phyloP scores from a whole-genome alignment of 345 rosid species.

The Isatis tinctoria region DNA sequence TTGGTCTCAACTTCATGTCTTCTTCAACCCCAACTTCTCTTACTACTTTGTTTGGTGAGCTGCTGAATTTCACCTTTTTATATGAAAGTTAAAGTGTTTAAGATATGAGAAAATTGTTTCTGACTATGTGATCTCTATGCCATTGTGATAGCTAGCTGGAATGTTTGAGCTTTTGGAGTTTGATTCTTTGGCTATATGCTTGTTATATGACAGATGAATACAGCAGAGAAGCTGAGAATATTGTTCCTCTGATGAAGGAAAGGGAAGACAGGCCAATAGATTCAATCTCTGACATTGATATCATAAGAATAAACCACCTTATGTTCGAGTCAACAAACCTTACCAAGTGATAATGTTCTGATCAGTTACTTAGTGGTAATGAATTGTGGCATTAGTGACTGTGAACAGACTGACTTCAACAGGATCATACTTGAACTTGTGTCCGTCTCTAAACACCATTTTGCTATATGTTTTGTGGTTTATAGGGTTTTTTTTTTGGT shows the following conservation, averaged over 20 bases:
- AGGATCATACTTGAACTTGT: too few relatives aligned
- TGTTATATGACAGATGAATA: constrained; percentile 48
- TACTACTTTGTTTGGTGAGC: constrained; percentile 48
- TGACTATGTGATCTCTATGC: too few relatives aligned
- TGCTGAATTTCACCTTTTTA: neutral
- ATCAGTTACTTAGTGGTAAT: too few relatives aligned
- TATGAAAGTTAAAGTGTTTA: neutral
- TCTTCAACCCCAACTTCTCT: constrained; percentile 52
- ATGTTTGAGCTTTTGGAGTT: neutral
- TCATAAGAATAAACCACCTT: constrained; percentile 38
- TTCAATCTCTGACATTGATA: constrained; percentile 57
- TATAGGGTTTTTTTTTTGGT: neutral
- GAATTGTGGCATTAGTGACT: too few relatives aligned
- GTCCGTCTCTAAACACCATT: too few relatives aligned
- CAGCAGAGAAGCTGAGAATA: constrained; percentile 48
- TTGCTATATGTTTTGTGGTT: neutral
- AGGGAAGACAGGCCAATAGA: constrained; percentile 46
- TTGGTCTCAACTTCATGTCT: constrained; percentile 68
- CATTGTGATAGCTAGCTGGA: too few relatives aligned
- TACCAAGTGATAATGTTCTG: neutral
- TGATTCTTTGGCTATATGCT: neutral
- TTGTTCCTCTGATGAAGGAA: constrained; percentile 13
- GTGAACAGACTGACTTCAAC: too few relatives aligned
- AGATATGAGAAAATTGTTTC: too few relatives aligned
- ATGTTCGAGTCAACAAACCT: constrained; percentile 39